A percentile compares a stretch with the other conserved stretches of the same genome.
Conservation (phyloP, 495 filamentous ascomycete species). For the Annulohypoxylon bovei region DNA sequence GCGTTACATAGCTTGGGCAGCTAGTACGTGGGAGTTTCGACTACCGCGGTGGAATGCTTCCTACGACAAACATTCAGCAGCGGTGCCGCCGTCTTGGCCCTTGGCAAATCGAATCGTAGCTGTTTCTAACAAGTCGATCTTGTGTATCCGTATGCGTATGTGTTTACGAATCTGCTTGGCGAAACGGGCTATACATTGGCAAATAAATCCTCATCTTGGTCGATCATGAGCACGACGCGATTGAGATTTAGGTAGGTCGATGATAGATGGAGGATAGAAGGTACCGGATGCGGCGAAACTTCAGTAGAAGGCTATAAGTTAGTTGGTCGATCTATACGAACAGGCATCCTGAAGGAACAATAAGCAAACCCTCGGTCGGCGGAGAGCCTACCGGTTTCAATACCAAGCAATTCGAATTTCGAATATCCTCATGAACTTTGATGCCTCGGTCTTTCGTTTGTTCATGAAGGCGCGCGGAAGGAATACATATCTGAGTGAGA, state of each 20-base stretch:
- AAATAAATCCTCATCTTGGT: conserved; percentile 20
- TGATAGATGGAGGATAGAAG: neutral
- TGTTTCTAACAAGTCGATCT: conserved; percentile 41
- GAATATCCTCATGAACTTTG: neutral
- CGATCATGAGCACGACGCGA: conserved; percentile 26
- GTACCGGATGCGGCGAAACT: conserved; percentile 30
- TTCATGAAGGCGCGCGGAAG: conserved; percentile 14
- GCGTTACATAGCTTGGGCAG: conserved; percentile 17
- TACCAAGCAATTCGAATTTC: conserved; percentile 8
- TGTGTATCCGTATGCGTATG: conserved; percentile 29
- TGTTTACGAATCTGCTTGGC: conserved; percentile 39
- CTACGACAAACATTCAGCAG: conserved; percentile 27
- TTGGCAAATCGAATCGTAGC: conserved; percentile 38
- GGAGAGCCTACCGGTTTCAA: conserved; percentile 6
- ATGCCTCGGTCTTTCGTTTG: conserved; percentile 1
- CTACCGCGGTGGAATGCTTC: conserved; percentile 18
- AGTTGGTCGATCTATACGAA: conserved; percentile 5
- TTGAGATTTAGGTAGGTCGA: conserved; percentile 6
- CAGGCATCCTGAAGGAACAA: conserved; percentile 33
- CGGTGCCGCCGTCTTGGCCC: conserved; percentile 34
- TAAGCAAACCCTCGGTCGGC: neutral
- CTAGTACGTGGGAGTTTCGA: neutral
- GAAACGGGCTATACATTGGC: conserved; percentile 36
- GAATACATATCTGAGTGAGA: conserved; percentile 19
- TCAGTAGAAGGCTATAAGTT: conserved; percentile 14